phyloP scores from a whole-genome alignment of 2,329 filamentous ascomycete genomes.

The Clarireedia monteithiana region DNA sequence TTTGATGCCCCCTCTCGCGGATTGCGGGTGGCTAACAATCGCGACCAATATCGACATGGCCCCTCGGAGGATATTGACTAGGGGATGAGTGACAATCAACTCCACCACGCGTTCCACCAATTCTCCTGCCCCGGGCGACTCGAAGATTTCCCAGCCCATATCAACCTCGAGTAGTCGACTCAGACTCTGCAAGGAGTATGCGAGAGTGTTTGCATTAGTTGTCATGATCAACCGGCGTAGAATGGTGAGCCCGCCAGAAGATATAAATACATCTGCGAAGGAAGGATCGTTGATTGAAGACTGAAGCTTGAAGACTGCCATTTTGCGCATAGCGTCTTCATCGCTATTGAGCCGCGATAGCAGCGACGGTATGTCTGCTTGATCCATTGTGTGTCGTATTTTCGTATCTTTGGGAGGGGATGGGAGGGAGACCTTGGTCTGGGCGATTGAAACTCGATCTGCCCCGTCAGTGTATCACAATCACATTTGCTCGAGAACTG shows the following conservation, averaged over 20 bases:
- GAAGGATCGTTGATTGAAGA: slow-evolving; percentile 90
- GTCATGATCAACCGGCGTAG: slow-evolving; percentile 77
- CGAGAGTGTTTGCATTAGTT: slow-evolving; percentile 85
- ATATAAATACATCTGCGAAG: slow-evolving; percentile 94
- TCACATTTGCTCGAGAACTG: slow-evolving; percentile 1
- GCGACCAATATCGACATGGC: slow-evolving; percentile 96
- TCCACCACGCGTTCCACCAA: slow-evolving; percentile 75
- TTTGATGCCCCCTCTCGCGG: slow-evolving; percentile 35
- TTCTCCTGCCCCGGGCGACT: slow-evolving; percentile 53
- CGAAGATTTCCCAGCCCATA: slow-evolving; percentile 92
- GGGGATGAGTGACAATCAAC: slow-evolving; percentile 85
- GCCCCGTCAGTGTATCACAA: background rate
- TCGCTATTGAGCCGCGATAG: slow-evolving; percentile 57
- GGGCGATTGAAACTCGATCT: slow-evolving; percentile 1
- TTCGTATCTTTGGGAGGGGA: background rate
- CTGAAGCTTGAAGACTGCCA: slow-evolving; percentile 98
- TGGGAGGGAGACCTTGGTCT: background rate
- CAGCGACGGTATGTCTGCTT: slow-evolving; percentile 58
- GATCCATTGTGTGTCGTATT: slow-evolving; percentile 40
- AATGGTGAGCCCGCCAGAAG: slow-evolving; percentile 74
- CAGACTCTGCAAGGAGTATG: slow-evolving; percentile 87
- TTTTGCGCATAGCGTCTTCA: slow-evolving; percentile 90
- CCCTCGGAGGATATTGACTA: slow-evolving; percentile 94
- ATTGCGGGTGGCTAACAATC: slow-evolving; percentile 79
- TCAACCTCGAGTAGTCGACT: slow-evolving; percentile 86